Conservation (phyloP, 371 early-diverging fungal species). For the Rhizopus sp. region DNA sequence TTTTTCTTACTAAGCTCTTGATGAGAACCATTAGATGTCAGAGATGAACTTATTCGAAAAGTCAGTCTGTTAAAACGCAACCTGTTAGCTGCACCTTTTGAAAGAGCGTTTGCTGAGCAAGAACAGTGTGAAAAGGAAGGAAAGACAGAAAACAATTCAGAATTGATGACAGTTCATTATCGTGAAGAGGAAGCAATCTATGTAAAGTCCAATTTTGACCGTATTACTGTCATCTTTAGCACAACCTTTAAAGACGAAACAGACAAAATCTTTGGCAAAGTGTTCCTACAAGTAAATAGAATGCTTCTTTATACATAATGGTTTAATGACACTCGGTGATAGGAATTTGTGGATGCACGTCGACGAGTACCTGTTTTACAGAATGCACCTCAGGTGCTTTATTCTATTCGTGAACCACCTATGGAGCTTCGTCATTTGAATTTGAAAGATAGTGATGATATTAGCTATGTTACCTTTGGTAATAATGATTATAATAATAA, state of each 20-base stretch:
- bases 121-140: slow-evolving; percentile 69
- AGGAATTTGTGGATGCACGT: slow-evolving; percentile 98
- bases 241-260: slow-evolving; percentile 96
- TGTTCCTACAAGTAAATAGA: slow-evolving; percentile 86
- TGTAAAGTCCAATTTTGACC: slow-evolving; percentile 86
- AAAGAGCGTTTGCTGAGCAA: slow-evolving; percentile 87
- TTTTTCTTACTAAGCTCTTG: neutral
- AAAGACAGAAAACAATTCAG: slow-evolving; percentile 58
- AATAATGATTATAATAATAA: slow-evolving; percentile 24
- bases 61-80: slow-evolving; percentile 90
- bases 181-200: slow-evolving; percentile 93
- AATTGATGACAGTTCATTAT: slow-evolving; percentile 89
- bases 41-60: slow-evolving; percentile 76
- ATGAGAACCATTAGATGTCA: slow-evolving; percentile 25
- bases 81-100: slow-evolving; percentile 92
- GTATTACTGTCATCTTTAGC: slow-evolving; percentile 96
- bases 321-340: neutral
- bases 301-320: neutral
- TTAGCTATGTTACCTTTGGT: slow-evolving; percentile 97
- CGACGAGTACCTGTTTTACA: slow-evolving; percentile 87
- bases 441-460: slow-evolving; percentile 66
- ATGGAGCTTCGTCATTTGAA: slow-evolving; percentile 87
- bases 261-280: slow-evolving; percentile 92
- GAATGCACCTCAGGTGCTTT: slow-evolving; percentile 95
- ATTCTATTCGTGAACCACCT: slow-evolving; percentile 91